Base-by-base conservation (phyloP, 106 monocot species). In the Narthecium ossifragum region DNA sequence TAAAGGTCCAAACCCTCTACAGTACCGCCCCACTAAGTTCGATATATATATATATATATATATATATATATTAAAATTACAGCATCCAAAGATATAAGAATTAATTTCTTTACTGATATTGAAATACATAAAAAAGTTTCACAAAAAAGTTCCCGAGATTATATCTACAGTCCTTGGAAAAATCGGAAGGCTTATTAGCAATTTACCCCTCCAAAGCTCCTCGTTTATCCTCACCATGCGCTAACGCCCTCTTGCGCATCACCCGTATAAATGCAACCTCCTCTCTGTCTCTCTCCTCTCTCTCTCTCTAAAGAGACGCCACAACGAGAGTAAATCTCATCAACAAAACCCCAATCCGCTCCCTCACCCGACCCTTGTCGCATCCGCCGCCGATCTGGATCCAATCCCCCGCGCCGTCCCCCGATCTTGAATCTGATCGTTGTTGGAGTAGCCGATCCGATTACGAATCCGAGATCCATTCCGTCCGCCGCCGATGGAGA, bases 321-420 rank as follows among this genome's bases (percentile, higher is more conserved):
- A n/a, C n/a, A n/a, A n/a, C n/a, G 24, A 26, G 12, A 13, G 9
- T 38, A 38, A 58, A 58, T 58, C 58, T 58, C 58, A 38, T 36
- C 58, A 29, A 26, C 11, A 11, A 10, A 1, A 1, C 36, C 0
- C 5, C 36, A 15, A n/a, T n/a, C 37, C 24, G 33, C 38, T 18
- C 37, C 23, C 31, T 58, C 34, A 21, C 53, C 26, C n/a, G 34
- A 30, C 27, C 30, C 53, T 23, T 26, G 13, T 37, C 53, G 65
- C 51, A n/a, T n/a, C 53, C 65, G 43, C 60, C 26, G 25, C 10
- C n/a, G 7, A 27, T 12, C 48, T 14, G 11, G 56, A 17, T 40
- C 40, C 32, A 29, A 18, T 26, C 54, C 26, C 49, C n/a, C 9
- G 25, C 51, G n/a, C 51, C 45, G 71, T 34, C 10, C 41, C 45